Evolutionary conservation across 306 rosid genomes (phyloP), one percentile per base, ranked within the genome.

Genomic region (Vigna mungo): DNA sequence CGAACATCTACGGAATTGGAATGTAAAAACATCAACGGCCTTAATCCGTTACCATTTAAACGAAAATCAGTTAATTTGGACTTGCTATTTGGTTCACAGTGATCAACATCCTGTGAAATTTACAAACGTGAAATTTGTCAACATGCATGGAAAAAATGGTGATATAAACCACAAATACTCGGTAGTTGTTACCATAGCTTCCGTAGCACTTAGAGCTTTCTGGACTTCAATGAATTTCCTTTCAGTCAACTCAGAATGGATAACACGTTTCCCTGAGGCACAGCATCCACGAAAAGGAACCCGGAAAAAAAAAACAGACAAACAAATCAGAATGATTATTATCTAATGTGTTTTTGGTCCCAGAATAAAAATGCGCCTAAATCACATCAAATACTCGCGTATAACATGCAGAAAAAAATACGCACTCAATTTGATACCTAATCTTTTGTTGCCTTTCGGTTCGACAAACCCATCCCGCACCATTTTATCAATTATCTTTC

Each of bases 401-500:
- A 61, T 17, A 9, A 61, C 36, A 61, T 34, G 68, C 68, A 15
- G 21, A 30, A 30, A 6, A 1, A 61, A 56, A 30, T 4, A 32
- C 14, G 14, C 46, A 32, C 7, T 47, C 7, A 56, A 43, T 75
- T 55, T 77, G 61, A 34, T 79, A 92, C 99, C 98, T 67, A 92
- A 88, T 89, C 86, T 91, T 86, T 87, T 82, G 85, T 1, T 89
- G 80, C 94, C 91, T 81, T 86, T 89, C 70, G 88, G 86, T 84
- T 92, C 98, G 39, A 92, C 80, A 75, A 86, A 91, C 60, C 99
- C 99, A 47, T 96, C 99, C 71, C 56, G 86, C 36, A 87, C 67
- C 97, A 95, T 92, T 80, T 80, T 89, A 13, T 86, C 88, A 69
- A 92, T 81, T 68, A 92, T 82, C 86, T 87, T 95, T 59, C 97